These are phyloP conservation scores for Ceratobasidium sp. DNA, from an alignment of 1,284 basidiomycete species.

Conservation along the genomic window DNA sequence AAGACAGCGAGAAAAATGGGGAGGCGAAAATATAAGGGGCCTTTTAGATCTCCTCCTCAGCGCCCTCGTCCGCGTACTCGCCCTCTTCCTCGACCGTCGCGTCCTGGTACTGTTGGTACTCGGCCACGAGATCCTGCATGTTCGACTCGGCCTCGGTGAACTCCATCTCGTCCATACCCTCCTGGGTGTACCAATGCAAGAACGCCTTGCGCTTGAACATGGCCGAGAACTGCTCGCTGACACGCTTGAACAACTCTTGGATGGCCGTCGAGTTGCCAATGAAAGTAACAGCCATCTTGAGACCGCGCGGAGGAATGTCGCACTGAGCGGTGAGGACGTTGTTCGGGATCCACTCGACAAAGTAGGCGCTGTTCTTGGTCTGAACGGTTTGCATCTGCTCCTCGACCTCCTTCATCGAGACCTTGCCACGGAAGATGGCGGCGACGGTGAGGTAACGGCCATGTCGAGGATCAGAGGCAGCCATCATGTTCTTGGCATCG, in stretches of 20 bases:
- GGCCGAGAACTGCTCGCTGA: constrained; percentile 96
- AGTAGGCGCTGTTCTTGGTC: constrained; percentile 97
- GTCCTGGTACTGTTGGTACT: constrained; percentile 98
- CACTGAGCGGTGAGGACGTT: constrained; percentile 94
- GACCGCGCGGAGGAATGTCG: constrained; percentile 56
- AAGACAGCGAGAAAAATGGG: constrained; percentile 11
- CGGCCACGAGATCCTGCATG: constrained; percentile 94
- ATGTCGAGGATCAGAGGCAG: constrained; percentile 93
- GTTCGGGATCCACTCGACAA: constrained; percentile 99
- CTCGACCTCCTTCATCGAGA: constrained; percentile 99
- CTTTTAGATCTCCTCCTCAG: constrained; percentile 57
- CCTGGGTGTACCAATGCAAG: constrained; percentile 99
- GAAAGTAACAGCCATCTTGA: constrained; percentile 98
- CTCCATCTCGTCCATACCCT: constrained; percentile 99
- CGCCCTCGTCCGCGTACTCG: constrained; percentile 82
- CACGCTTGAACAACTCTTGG: constrained; percentile 98
- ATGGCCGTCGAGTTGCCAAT: constrained; percentile 98
- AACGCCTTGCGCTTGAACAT: constrained; percentile 99
- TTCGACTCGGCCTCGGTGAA: constrained; percentile 97
- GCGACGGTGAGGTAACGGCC: constrained; percentile 96
- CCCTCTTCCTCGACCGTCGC: constrained; percentile 87
- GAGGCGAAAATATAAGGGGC: not conserved
- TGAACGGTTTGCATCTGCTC: constrained; percentile 98
- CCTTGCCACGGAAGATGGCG: constrained; percentile 98
- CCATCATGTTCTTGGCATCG: constrained; percentile 99